Base-by-base conservation (phyloP, 495 filamentous ascomycete genomes). In the Aspergillus heteromorphus region DNA sequence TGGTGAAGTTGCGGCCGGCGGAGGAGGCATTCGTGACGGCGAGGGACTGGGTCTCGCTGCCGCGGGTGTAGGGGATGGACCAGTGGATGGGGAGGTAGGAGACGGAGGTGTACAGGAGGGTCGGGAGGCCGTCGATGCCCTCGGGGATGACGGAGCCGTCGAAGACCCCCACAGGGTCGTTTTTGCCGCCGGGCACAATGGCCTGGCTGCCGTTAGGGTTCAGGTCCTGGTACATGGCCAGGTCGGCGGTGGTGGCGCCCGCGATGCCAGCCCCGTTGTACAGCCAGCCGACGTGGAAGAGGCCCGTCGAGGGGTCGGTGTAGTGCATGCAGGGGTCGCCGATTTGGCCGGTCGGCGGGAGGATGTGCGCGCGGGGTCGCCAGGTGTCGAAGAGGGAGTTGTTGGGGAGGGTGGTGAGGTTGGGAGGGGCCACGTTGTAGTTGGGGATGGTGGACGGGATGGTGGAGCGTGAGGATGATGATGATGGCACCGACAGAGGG, bases 61-160 rank as follows among this genome's bases (percentile, higher is more conserved):
- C 61, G 4, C 48, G 55, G 31, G 48, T 57, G 47, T 65, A 65
- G 19, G 62, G 62, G 16, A 65, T 56, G n/a, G 58, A 56, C 62
- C 62, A 65, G 34, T 65, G 58, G 40, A 65, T 65, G 16, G 62
- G 62, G 10, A 62, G 54, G 29, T 40, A 62, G 1, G 55, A 59
- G 9, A 65, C 62, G 13, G 56, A 59, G 21, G 61, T 64, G 51
- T 64, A 64, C 10, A 64, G 23, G 7, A 64, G 55, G 18, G 61
- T 64, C 3, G 61, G 61, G 34, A 51, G 52, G 31, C 55, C 55
- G 48, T 61, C 41, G 7, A 64, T 56, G 1, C 61, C 61, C 6
- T 34, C 36, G 10, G 57, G 57, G 36, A 64, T 60, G 41, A 64
- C 61, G 0, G 61, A 58, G 13, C 61, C 61, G 41, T 64, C 61